Evolutionary conservation across 164 flowering plant species (phyloP).

Genomic region (Stephania japonica): DNA sequence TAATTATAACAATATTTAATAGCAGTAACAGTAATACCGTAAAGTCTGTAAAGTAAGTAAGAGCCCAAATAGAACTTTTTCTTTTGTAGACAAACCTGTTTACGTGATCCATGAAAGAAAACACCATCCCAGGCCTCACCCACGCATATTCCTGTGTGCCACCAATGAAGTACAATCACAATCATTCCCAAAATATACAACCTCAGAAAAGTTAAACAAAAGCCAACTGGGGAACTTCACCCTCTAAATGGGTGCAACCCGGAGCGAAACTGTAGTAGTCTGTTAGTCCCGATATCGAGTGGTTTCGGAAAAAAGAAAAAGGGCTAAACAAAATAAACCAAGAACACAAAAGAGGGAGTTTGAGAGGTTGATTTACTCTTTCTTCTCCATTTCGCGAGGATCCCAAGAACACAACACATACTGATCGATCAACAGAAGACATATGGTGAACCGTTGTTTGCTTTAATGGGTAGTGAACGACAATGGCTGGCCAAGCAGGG

Average conservation of each 20-base stretch:
- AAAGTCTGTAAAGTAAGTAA: no score
- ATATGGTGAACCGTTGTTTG: slow-evolving; percentile 70
- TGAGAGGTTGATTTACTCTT: slow-evolving; percentile 14
- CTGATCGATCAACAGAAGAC: slow-evolving; percentile 61
- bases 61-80: neutral
- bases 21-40: neutral
- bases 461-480: slow-evolving; percentile 74
- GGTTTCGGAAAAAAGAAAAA: no score
- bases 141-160: slow-evolving; percentile 88
- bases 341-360: slow-evolving; percentile 3
- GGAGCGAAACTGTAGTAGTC: no score
- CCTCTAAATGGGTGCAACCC: no score
- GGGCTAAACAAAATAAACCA: no score
- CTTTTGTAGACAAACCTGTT: slow-evolving; percentile 52
- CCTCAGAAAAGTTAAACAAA: neutral
- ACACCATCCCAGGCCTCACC: slow-evolving; percentile 72
- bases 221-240: no score
- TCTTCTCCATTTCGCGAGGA: slow-evolving; percentile 61
- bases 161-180: slow-evolving; percentile 4
- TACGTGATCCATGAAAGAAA: slow-evolving; percentile 69
- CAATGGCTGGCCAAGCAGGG: slow-evolving; percentile 95
- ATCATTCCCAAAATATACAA: neutral
- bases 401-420: slow-evolving; percentile 94
- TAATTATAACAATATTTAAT: neutral
- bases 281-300: no score